Evolutionary conservation across 2,329 filamentous ascomycete species (phyloP).

Genomic region (Elsinoe batatas): DNA sequence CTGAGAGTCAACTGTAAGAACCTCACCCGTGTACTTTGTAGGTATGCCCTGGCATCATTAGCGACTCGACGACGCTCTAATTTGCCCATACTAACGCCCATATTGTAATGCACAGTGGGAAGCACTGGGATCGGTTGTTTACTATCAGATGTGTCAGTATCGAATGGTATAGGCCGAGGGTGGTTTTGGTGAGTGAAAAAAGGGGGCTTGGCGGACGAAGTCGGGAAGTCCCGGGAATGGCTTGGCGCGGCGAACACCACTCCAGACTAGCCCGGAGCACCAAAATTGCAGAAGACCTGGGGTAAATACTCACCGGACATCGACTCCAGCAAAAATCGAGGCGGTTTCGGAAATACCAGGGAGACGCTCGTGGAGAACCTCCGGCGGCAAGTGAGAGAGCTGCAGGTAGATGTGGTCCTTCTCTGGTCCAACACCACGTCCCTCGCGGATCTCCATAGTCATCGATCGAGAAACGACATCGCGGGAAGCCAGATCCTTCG

Average conservation of each 20-base stretch:
- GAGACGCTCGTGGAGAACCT: conserved; percentile 89
- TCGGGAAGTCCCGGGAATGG: not conserved
- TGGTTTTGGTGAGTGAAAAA: not conserved
- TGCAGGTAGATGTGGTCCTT: conserved; percentile 99
- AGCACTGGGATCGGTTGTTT: conserved; percentile 4
- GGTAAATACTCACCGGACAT: conserved; percentile 52
- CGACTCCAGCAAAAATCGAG: conserved; percentile 92
- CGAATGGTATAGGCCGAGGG: not conserved
- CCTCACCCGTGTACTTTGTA: conserved; percentile 94
- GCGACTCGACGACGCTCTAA: too few species aligned
- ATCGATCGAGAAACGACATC: conserved; percentile 96
- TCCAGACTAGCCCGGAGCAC: not conserved
- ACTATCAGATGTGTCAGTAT: not conserved
- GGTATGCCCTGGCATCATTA: too few species aligned
- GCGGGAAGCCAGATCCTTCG: conserved; percentile 92
- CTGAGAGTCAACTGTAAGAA: conserved; percentile 73
- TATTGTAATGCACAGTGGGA: conserved; percentile 36
- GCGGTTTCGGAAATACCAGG: conserved; percentile 98
- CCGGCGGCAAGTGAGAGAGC: conserved; percentile 84
- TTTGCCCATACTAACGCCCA: not conserved
- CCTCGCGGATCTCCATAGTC: conserved; percentile 96
- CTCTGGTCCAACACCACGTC: conserved; percentile 89
- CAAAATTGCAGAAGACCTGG: not conserved
- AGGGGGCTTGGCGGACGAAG: not conserved
- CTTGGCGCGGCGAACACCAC: not conserved